Percentiles rank a stretch among this genome's conserved stretches.
Evolutionary conservation across 148 eudicot species (phyloP).

Genomic region (Fallopia convolvulus): DNA sequence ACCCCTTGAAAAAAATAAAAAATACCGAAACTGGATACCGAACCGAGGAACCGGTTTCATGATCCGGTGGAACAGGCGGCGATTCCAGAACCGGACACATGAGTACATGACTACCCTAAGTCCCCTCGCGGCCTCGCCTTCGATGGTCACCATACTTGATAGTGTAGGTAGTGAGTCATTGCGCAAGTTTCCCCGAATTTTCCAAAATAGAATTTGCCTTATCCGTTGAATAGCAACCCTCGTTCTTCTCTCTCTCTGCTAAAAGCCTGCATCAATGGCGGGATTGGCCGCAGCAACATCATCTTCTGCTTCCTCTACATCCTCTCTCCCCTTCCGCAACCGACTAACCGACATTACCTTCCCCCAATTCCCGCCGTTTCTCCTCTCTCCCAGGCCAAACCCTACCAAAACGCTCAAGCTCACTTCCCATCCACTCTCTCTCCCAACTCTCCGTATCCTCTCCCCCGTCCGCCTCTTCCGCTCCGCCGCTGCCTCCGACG

Average conservation of each 20-base stretch:
- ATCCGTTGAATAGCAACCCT: not conserved
- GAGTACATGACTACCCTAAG: too few relatives aligned
- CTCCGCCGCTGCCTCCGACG: conserved; percentile 22
- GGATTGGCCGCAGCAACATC: conserved; percentile 16
- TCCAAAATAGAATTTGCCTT: not conserved
- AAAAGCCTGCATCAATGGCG: conserved; percentile 13
- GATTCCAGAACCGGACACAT: too few relatives aligned
- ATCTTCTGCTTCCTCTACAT: conserved; percentile 15
- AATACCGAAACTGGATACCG: too few relatives aligned
- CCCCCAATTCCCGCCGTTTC: conserved; percentile 15
- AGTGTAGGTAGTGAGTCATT: too few relatives aligned
- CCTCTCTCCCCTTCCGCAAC: conserved; percentile 3
- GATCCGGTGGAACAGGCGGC: too few relatives aligned
- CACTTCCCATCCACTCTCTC: conserved; percentile 22
- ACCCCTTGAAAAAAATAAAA: too few relatives aligned
- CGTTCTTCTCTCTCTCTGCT: not conserved
- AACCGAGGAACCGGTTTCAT: too few relatives aligned
- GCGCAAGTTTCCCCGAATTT: too few relatives aligned
- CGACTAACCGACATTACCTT: not conserved
- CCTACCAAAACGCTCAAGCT: conserved; percentile 30
- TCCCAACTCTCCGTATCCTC: conserved; percentile 15
- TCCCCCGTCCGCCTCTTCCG: conserved; percentile 14
- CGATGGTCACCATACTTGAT: too few relatives aligned
- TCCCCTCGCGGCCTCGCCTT: too few relatives aligned
- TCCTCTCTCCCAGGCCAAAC: conserved; percentile 23